phyloP scores from a whole-genome alignment of 2,329 filamentous ascomycete genomes.

The Penicillium sp. region DNA sequence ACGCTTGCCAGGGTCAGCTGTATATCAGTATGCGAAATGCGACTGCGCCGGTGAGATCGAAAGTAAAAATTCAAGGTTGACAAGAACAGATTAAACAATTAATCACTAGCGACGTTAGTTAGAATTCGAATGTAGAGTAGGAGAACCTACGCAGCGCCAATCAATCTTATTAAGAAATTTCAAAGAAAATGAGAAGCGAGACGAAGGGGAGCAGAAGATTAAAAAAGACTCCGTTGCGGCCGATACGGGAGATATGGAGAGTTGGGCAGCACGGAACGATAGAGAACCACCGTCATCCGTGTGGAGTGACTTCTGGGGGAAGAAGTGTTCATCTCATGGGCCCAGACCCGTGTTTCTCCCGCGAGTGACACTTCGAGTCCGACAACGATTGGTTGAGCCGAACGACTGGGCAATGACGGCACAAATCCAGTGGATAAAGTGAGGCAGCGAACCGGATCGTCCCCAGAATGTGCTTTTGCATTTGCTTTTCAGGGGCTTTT shows the following conservation, averaged over 20 bases:
- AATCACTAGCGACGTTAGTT: neutral
- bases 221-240: no score
- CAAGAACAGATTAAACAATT: no score
- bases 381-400: conserved; percentile 7
- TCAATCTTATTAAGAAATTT: conserved; percentile 2
- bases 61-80: no score
- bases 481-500: neutral
- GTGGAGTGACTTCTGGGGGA: neutral
- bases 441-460: conserved; percentile 38
- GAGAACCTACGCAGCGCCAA: conserved; percentile 1
- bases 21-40: conserved; percentile 29
- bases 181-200: neutral
- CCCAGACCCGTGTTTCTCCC: neutral
- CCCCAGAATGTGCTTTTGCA: conserved; percentile 2
- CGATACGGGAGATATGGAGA: no score
- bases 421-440: conserved; percentile 25
- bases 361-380: no score
- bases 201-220: neutral
- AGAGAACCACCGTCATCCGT: no score
- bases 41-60: neutral
- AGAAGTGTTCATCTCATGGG: neutral
- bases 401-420: conserved; percentile 9
- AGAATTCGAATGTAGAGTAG: neutral
- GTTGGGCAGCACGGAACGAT: neutral
- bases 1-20: conserved; percentile 15